Base-by-base conservation (phyloP, 169 alveolate genomes). In the Plasmodium blacklocki region DNA sequence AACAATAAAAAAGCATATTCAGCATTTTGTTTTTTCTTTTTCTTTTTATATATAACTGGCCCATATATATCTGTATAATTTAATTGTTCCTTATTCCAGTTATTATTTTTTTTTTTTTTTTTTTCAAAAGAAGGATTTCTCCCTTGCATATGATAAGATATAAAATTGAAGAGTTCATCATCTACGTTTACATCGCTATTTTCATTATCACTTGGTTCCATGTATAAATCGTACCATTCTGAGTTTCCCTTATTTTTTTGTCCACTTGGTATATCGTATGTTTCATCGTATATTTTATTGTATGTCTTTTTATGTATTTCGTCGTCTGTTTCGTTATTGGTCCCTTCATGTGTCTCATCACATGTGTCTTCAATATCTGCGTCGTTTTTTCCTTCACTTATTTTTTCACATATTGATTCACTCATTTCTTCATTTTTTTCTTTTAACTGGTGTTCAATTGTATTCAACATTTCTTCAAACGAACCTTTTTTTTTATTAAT, bases 51-150 rank as follows among this genome's bases (percentile, higher is more conserved):
- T 7, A 83, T 68, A 56, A 83, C 52, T 15, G 91, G 91, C 2
- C 91, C 91, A 60, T 83, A 83, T 43, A 83, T 83, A 58, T 68
- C 73, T 2, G 91, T 83, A 54, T 83, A 83, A 43, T 83, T 83
- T 15, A 83, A 60, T 32, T 67, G 68, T n/a, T 50, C 83, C 15
- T 32, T 73, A 26, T 68, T 83, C 32, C 18, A 56, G 7, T 56
- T 39, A 5, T 39, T 39, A 23, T 64, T 32, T 50, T 64, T 63
- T 49, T 32, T 63, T 11, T 49, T 56, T 45, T 43, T 19, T 21
- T 68, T 83, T 83, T 83, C 91, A 83, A 83, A 83, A 26, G 91
- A 83, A 0, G 91, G 91, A 21, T 83, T 83, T 19, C 91, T 68
- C 4, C 91, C 91, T 47, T 83, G 91, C 91, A 83, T 83, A 45